These are phyloP conservation scores for Calonectria naviculata DNA, from an alignment of 2,329 filamentous ascomycete species.

Conservation along the genomic window DNA sequence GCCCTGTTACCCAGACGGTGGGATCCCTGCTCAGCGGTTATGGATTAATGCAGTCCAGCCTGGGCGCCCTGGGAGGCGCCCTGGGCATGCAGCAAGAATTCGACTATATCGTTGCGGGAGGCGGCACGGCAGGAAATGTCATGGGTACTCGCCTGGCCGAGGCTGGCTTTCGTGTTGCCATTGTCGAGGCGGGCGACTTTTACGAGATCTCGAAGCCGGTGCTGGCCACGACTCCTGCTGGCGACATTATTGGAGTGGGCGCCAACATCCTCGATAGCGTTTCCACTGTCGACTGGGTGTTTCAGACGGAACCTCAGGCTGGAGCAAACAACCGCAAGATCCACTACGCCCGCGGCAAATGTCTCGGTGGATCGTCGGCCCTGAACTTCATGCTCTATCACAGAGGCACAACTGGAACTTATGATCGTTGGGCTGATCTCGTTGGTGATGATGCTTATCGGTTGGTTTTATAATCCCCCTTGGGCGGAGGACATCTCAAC, in stretches of 20 bases:
- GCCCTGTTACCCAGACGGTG: background rate
- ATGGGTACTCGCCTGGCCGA: background rate
- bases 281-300: background rate
- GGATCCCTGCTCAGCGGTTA: background rate
- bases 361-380: slow-evolving; percentile 5
- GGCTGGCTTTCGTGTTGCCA: background rate
- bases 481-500: background rate
- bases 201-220: background rate
- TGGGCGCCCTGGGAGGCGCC: background rate
- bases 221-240: background rate
- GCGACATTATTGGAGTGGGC: background rate
- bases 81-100: background rate
- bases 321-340: slow-evolving; percentile 5
- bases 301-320: slow-evolving; percentile 7
- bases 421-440: slow-evolving; percentile 1
- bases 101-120: background rate
- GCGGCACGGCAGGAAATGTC: background rate
- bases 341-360: slow-evolving; percentile 10
- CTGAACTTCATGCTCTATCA: slow-evolving; percentile 13
- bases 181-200: background rate
- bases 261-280: background rate
- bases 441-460: slow-evolving; percentile 9
- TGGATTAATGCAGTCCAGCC: background rate
- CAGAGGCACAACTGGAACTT: slow-evolving; percentile 7
- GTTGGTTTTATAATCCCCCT: background rate